Base-by-base conservation (phyloP, 176 grass and related monocot genomes). In the Rhynchospora breviuscula region DNA sequence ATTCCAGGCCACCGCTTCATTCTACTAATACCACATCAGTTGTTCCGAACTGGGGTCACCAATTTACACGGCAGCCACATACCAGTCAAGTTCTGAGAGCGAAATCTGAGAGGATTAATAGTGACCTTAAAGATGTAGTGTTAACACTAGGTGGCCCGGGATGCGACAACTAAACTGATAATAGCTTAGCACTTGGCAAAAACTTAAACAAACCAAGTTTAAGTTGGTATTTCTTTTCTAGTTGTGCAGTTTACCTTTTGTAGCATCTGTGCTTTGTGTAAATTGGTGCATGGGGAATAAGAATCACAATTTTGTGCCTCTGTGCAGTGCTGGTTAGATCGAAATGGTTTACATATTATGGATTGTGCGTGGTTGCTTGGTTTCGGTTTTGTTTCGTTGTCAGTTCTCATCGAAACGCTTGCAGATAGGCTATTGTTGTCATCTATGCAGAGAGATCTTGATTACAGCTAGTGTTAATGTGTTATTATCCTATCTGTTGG, bases 71-170 rank as follows among this genome's bases (percentile, higher is more conserved):
- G 52, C 91, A 93, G 44, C 73, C 73, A 3, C 73, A 77, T 29
- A 58, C 79, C 13, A 86, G 88, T 19, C 89, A 93, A 72, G 48
- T 81, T 13, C 77, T 87, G 22, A 95, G 91, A 85, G 70, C 89
- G 6, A 89, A 95, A 80, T 79, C 70, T 17, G 91, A 90, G 72
- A 90, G 93, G 78, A 77, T 83, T 70, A 73, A 67, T 51, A 89
- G 85, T 21, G 96, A 99, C 72, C 83, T 99, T 17, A 93, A 93
- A 65, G 93, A 91, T 84, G 93, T 99, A 35, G 91, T 99, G 69
- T 87, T 99, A 67, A 93, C 96, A 40, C 87, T 99, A 57, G 96
- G 96, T 87, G 96, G 93, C 53, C 93, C 96, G 6, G 95, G 92
- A 81, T 87, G 77, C 31, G 83, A 83, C 79, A 89, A 87, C 75